Base-by-base conservation (phyloP, 805 yeast species). In the Vanderwaltozyma verrucispora region DNA sequence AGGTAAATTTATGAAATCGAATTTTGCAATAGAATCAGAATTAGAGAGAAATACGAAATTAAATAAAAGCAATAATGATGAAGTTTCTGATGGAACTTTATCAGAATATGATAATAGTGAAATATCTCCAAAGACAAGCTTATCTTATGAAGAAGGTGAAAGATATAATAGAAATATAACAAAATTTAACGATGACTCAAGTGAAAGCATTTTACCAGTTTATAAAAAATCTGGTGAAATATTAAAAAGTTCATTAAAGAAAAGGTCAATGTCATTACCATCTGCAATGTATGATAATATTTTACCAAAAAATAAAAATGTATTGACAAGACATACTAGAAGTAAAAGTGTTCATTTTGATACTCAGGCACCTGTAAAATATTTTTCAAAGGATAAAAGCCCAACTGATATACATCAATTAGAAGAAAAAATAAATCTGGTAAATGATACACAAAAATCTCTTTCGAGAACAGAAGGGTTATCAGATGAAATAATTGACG, bases 181-280 rank as follows among this genome's bases (percentile, higher is more conserved):
- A n/a, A n/a, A n/a, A n/a, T 7, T 13, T 11, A 14, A 18, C 15
- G 29, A 27, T 27, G 29, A 14, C 7, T 15, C 17, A 19, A 18
- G 8, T n/a, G 30, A 27, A 3, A 19, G 19, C 7, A 18, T 29
- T 11, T 39, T 44, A 28, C 48, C 49, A 20, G 72, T 84, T 5
- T 74, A 92, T 31, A 87, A 86, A 59, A 86, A 86, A 56, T 74
- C 85, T 2, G 95, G 94, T 15, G 95, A 85, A 52, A 63, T 81
- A 31, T 79, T 64, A 30, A 55, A 56, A 33, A 44, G 56, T 13
- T 45, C 64, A 16, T 54, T 63, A 16, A 54, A 49, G 15, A 42
- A 39, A n/a, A 36, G 53, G 24, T 56, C 68, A 12, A 63, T 56
- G 45, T 71, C 77, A 2, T 53, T 72, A 40, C 79, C 79, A 1